Evolutionary conservation across 1,284 basidiomycete genomes (phyloP).

Genomic region (Boletus semigastroideus): DNA sequence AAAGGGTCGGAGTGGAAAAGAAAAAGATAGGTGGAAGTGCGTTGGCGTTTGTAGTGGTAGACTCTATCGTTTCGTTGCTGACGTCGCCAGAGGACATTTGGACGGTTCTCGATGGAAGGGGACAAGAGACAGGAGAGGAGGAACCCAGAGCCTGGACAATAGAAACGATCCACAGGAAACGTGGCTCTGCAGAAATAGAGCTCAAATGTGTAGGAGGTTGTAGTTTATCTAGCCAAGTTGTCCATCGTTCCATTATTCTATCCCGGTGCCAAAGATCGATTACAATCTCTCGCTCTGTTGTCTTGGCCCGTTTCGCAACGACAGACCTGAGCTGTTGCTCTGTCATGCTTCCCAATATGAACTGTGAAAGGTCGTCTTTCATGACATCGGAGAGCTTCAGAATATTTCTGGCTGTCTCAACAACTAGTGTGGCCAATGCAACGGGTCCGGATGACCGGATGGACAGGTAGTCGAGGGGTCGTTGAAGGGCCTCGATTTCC

Average conservation of each 20-base stretch:
- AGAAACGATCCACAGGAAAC: constrained; percentile 44
- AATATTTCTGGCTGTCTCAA: constrained; percentile 46
- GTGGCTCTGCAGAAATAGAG: constrained; percentile 14
- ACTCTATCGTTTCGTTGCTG: constrained; percentile 8
- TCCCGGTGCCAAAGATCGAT: constrained; percentile 49
- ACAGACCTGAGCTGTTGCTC: constrained; percentile 54
- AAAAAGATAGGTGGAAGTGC: constrained; percentile 61
- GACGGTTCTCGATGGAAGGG: constrained; percentile 33
- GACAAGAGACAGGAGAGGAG: constrained; percentile 46
- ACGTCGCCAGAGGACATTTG: constrained; percentile 4
- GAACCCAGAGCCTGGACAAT: constrained; percentile 49
- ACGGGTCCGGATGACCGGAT: constrained; percentile 13
- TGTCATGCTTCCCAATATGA: constrained; percentile 58
- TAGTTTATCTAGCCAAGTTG: constrained; percentile 38
- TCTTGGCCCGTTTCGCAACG: constrained; percentile 50
- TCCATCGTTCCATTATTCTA: constrained; percentile 38
- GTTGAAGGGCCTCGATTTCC: constrained; percentile 46
- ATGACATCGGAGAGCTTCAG: constrained; percentile 55
- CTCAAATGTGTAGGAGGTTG: constrained; percentile 16
- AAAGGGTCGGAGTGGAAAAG: constrained; percentile 50
- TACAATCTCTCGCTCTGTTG: constrained; percentile 51
- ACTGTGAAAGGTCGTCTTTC: constrained; percentile 62
- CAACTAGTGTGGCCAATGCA: constrained; percentile 41
- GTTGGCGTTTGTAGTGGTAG: constrained; percentile 31
- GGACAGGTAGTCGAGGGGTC: constrained; percentile 38